Evolutionary conservation across 2,329 filamentous ascomycete species (phyloP).

Genomic region (Talaromyces sp.): DNA sequence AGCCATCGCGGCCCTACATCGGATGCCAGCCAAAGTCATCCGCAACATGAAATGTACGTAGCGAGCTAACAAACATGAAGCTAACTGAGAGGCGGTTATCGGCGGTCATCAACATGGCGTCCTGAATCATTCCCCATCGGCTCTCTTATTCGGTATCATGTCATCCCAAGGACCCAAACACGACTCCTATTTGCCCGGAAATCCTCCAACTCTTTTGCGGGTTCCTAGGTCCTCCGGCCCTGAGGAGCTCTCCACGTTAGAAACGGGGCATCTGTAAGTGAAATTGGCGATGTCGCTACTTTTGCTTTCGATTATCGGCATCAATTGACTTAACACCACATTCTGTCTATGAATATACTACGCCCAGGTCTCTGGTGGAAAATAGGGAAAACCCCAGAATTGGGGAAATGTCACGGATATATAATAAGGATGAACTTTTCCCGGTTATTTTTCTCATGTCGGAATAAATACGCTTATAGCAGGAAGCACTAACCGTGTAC

Average conservation of each 20-base stretch:
- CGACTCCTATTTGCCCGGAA: neutral
- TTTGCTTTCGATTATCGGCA: neutral
- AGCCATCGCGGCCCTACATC: neutral
- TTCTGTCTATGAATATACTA: neutral
- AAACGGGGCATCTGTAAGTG: neutral
- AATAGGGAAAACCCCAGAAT: neutral
- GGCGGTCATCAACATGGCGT: neutral
- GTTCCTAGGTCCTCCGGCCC: neutral
- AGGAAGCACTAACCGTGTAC: neutral
- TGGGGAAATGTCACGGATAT: neutral
- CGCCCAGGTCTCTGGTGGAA: neutral
- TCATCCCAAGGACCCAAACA: neutral
- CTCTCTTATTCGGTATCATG: neutral
- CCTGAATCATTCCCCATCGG: neutral
- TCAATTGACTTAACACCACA: neutral
- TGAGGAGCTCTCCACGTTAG: neutral
- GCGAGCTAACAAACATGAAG: neutral
- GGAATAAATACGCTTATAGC: neutral
- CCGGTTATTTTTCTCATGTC: neutral
- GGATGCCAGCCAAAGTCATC: neutral
- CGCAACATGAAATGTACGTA: neutral
- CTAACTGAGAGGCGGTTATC: neutral
- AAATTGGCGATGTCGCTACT: slow-evolving; percentile 11
- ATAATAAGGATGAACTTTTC: neutral
- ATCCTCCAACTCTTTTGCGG: neutral